phyloP scores from a whole-genome alignment of 176 grass and related monocot species.

The Zoysia pacifica region DNA sequence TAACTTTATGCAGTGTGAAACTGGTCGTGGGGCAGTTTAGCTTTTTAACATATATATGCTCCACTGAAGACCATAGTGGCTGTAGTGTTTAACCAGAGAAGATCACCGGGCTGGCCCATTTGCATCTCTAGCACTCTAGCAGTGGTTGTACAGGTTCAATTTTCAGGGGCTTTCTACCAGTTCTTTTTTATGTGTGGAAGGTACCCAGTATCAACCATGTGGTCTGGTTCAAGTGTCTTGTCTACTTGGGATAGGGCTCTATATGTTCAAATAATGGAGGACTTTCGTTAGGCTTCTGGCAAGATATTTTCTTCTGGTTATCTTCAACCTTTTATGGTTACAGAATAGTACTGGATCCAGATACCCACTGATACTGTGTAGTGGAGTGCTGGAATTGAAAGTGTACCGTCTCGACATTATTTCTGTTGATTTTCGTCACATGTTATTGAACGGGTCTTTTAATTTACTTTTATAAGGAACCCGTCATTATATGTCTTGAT shows the following conservation, averaged over 20 bases:
- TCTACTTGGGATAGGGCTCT: conserved; percentile 34
- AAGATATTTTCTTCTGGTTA: conserved; percentile 35
- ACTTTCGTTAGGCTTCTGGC: conserved; percentile 24
- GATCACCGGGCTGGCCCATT: conserved; percentile 13
- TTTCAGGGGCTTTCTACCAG: conserved; percentile 45
- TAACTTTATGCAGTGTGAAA: conserved; percentile 49
- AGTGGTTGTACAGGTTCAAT: conserved; percentile 51
- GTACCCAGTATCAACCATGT: conserved; percentile 21
- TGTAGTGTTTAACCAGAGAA: conserved; percentile 29
- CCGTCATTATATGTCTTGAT: not conserved
- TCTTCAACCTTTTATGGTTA: conserved; percentile 1
- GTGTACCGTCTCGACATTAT: conserved; percentile 17
- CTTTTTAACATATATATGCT: conserved; percentile 47
- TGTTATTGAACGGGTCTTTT: not conserved
- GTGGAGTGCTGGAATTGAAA: conserved; percentile 33
- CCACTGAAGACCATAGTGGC: conserved; percentile 29
- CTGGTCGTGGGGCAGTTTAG: conserved; percentile 50
- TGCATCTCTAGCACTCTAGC: conserved; percentile 18
- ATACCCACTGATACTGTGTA: conserved; percentile 42
- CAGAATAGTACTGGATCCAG: conserved; percentile 22
- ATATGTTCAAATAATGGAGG: conserved; percentile 35
- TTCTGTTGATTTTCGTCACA: conserved; percentile 22
- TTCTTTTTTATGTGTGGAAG: conserved; percentile 54
- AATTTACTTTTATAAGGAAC: not conserved
- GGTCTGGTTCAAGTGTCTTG: conserved; percentile 26